phyloP scores from a whole-genome alignment of 2,329 filamentous ascomycete species.

The Cyphellophora europaea region DNA sequence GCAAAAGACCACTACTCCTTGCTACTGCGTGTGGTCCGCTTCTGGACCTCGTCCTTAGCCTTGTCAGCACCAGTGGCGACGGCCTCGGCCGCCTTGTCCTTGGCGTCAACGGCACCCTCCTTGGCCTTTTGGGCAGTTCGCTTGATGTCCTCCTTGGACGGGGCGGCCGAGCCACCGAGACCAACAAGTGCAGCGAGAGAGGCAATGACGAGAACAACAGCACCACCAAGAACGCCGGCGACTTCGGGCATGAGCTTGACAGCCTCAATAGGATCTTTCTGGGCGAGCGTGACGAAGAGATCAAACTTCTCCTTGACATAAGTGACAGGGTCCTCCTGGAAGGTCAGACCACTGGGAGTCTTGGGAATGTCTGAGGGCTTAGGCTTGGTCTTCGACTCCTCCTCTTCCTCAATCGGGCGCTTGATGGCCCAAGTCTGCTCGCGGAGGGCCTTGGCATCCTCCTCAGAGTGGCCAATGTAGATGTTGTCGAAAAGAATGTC shows the following conservation, averaged over 20 bases:
- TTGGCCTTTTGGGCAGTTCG: constrained; percentile 53
- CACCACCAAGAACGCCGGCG: constrained; percentile 65
- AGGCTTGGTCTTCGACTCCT: constrained; percentile 69
- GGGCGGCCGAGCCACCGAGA: constrained; percentile 54
- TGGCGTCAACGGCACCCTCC: constrained; percentile 48
- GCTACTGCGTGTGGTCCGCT: constrained; percentile 44
- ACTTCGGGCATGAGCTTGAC: constrained; percentile 87
- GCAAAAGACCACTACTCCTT: constrained; percentile 13
- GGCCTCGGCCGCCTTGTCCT: constrained; percentile 57
- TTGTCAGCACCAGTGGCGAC: constrained; percentile 57
- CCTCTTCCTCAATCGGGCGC: constrained; percentile 68
- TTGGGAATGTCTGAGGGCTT: constrained; percentile 58
- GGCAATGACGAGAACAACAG: constrained; percentile 60
- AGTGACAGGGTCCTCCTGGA: constrained; percentile 79
- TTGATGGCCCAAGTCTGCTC: constrained; percentile 87
- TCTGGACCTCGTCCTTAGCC: constrained; percentile 61
- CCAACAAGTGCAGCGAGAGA: constrained; percentile 60
- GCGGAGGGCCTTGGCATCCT: constrained; percentile 82
- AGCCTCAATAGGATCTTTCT: constrained; percentile 73
- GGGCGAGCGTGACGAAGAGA: constrained; percentile 76
- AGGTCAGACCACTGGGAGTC: constrained; percentile 69
- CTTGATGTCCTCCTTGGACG: constrained; percentile 67
- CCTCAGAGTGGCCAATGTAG: constrained; percentile 95
- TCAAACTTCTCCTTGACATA: constrained; percentile 91
- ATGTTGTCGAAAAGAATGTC: constrained; percentile 99